phyloP scores from a whole-genome alignment of 108 stramenopile genomes.

The Nannochloropsis salina region DNA sequence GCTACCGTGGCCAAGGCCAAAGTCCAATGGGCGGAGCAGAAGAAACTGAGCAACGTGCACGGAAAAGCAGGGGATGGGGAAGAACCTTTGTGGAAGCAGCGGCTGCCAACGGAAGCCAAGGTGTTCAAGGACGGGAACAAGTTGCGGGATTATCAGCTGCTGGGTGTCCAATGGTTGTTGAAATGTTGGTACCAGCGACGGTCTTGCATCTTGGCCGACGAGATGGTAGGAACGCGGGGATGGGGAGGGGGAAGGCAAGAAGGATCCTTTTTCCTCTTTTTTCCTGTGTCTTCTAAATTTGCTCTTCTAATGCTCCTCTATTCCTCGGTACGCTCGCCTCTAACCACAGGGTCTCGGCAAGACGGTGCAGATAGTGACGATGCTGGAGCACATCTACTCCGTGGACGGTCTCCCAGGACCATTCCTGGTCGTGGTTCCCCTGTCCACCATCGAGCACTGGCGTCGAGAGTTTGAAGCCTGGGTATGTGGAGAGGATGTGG shows the following conservation, averaged over 20 bases:
- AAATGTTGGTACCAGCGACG: constrained; percentile 83
- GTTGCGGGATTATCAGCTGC: constrained; percentile 84
- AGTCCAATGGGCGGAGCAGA: neutral
- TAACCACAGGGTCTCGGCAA: constrained; percentile 45
- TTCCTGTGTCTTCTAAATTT: neutral
- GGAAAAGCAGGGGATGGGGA: constrained; percentile 19
- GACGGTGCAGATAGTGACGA: constrained; percentile 87
- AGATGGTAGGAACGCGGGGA: constrained; percentile 55
- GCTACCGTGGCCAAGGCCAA: constrained; percentile 12
- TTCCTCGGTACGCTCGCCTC: neutral
- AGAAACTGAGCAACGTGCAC: neutral
- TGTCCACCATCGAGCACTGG: constrained; percentile 97
- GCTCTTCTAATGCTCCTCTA: neutral
- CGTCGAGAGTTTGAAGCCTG: constrained; percentile 72
- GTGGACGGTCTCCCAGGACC: constrained; percentile 85
- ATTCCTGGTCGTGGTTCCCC: constrained; percentile 86
- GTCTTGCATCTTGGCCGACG: constrained; percentile 92
- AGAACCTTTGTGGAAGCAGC: constrained; percentile 1
- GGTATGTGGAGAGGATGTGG: neutral
- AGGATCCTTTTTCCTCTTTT: neutral
- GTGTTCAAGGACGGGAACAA: constrained; percentile 46
- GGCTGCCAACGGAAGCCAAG: constrained; percentile 1
- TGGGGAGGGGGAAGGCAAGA: neutral
- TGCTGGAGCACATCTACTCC: constrained; percentile 81
- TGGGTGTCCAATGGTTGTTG: constrained; percentile 94